Evolutionary conservation across 2,329 filamentous ascomycete species (phyloP), one percentile per base, ranked within the genome.

Genomic region (Parascedosporium putredinis): DNA sequence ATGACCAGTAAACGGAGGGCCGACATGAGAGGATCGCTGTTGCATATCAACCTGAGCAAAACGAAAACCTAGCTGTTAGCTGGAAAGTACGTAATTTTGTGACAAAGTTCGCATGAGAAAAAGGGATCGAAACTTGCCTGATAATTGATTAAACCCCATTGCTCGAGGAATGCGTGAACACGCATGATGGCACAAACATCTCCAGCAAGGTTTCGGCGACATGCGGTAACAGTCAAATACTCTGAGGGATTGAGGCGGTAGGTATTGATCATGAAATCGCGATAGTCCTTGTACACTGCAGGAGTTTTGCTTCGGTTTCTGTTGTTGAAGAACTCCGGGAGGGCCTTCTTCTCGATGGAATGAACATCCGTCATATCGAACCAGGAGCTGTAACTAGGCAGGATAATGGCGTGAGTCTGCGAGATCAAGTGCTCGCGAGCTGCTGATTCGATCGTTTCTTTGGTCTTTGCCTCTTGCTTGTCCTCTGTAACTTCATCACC

Each of bases 211-310:
- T 98, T 98, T 57, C 93, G 81, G 55, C 93, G 79, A 64, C 93
- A 98, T 47, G 93, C 93, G 9, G 93, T 98, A 50, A 98, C 91
- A 4, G 93, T 98, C 50, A 98, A 76, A 62, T 98, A 98, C 66
- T 98, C 93, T 49, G 89, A 79, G 4, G 93, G 93, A 63, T 97
- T 98, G 51, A 98, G 73, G 33, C 93, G 84, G 68, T 98, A 98
- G 12, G 93, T 97, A 71, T 98, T 98, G 71, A 98, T 89, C 93
- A 98, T 98, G 64, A 98, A 98, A 63, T 98, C 93, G 58, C 93
- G 84, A 68, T 98, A 98, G 64, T 98, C 93, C 69, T 97, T 97
- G 74, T 98, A 98, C 20, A 97, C 88, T 45, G 89, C 84, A 1
- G 89, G 86, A 0, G 93, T 98, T 72, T 98, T 98, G 81, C 93